Percentiles rank a stretch among this genome's conserved stretches.
Conservation (phyloP, 129 eudicot species). For the Helichrysum umbraculigerum region DNA sequence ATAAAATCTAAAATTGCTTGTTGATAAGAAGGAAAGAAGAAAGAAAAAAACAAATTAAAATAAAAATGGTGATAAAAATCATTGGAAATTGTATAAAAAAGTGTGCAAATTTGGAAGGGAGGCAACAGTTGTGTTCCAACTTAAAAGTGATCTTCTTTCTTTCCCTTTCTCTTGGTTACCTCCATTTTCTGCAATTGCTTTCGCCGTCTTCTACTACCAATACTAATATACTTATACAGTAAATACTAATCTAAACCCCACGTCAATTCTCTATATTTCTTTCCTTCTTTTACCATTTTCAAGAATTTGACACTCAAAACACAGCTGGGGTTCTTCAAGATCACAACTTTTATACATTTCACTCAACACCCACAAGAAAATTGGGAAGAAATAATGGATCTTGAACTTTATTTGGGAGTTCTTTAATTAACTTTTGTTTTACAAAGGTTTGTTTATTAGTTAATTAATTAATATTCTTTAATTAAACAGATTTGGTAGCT, state of each 20-base stretch:
- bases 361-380: slow-evolving; percentile 24
- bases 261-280: slow-evolving; percentile 16
- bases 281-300: slow-evolving; percentile 24
- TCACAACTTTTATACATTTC: slow-evolving; percentile 41
- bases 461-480: background rate
- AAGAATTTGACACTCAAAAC: slow-evolving; percentile 37
- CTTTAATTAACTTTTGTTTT: slow-evolving; percentile 25
- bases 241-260: background rate
- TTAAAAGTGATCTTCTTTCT: slow-evolving; percentile 15
- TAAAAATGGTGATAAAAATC: background rate
- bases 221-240: background rate
- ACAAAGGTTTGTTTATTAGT: slow-evolving; percentile 40
- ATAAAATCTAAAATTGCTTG: too few relatives aligned
- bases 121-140: slow-evolving; percentile 27
- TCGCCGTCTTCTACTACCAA: slow-evolving; percentile 56
- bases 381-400: slow-evolving; percentile 19
- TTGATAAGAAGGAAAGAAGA: background rate
- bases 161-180: slow-evolving; percentile 42
- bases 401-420: slow-evolving; percentile 32
- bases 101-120: slow-evolving; percentile 12
- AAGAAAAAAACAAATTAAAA: too few relatives aligned
- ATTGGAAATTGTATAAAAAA: slow-evolving; percentile 18
- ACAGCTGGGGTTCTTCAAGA: slow-evolving; percentile 43
- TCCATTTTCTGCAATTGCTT: slow-evolving; percentile 48
- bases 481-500: slow-evolving; percentile 2